phyloP scores from a whole-genome alignment of 148 eudicot species.

The Diospyros kaki region DNA sequence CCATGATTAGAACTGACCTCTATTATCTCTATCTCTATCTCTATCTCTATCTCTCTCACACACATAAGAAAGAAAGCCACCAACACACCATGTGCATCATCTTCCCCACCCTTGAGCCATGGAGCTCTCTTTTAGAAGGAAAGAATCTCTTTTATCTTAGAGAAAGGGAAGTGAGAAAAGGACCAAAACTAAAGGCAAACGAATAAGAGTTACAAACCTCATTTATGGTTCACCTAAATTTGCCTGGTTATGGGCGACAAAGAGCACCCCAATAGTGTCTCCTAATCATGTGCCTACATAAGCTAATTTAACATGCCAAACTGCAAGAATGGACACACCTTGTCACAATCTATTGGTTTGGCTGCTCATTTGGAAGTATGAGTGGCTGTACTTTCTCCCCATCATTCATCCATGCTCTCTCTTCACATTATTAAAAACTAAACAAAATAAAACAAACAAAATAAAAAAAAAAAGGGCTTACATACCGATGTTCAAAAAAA shows the following conservation, averaged over 20 bases:
- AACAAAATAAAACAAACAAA: too few species aligned
- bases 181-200: neutral
- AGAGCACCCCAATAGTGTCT: conserved; percentile 17
- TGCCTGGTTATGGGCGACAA: conserved; percentile 38
- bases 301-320: conserved; percentile 11
- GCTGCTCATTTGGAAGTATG: conserved; percentile 5
- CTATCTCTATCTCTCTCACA: conserved; percentile 21
- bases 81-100: conserved; percentile 46
- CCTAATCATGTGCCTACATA: conserved; percentile 32
- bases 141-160: conserved; percentile 37
- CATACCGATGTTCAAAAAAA: neutral
- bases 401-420: neutral
- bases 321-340: conserved; percentile 13
- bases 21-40: conserved; percentile 32
- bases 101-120: conserved; percentile 28
- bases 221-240: conserved; percentile 19
- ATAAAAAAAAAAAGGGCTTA: too few species aligned
- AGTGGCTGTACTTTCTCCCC: conserved; percentile 8
- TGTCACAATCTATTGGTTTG: conserved; percentile 15
- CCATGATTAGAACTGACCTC: conserved; percentile 10
- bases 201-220: neutral
- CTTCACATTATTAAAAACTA: too few species aligned
- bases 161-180: conserved; percentile 1
- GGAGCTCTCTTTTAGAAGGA: conserved; percentile 27
- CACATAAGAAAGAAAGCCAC: conserved; percentile 3